Conservation (phyloP, 306 rosid species). For the Boehmeria nivea region DNA sequence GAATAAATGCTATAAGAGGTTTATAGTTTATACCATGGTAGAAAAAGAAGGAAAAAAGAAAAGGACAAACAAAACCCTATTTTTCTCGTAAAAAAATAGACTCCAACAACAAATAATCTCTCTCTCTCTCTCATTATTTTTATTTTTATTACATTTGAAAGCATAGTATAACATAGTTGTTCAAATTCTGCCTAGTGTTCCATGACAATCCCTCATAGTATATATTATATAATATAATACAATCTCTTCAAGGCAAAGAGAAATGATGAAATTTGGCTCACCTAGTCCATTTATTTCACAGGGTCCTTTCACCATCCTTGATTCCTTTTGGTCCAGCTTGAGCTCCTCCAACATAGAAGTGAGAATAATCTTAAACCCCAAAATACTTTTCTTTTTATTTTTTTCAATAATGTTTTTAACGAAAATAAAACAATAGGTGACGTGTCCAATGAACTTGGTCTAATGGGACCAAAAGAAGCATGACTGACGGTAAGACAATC, state of each 20-base stretch:
- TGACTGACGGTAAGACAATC: slow-evolving; percentile 21
- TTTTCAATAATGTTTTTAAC: too few relatives aligned
- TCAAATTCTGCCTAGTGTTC: neutral
- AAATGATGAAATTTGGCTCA: slow-evolving; percentile 13
- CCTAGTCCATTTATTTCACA: slow-evolving; percentile 5
- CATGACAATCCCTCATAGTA: neutral
- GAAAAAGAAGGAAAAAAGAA: too few relatives aligned
- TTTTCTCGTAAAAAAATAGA: too few relatives aligned
- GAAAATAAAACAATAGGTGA: neutral
- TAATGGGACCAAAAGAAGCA: slow-evolving; percentile 15
- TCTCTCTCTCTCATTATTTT: too few relatives aligned
- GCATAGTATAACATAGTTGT: neutral
- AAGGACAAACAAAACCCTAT: too few relatives aligned
- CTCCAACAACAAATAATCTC: too few relatives aligned
- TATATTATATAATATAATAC: neutral
- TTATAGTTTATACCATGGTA: too few relatives aligned
- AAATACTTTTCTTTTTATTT: too few relatives aligned
- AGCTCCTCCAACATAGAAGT: neutral
- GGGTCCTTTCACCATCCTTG: neutral
- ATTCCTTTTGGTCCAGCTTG: neutral
- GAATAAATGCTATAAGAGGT: too few relatives aligned
- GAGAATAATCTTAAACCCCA: slow-evolving; percentile 1
- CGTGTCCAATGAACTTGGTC: slow-evolving; percentile 8
- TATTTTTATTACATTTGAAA: neutral
- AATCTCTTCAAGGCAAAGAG: neutral